A percentile compares a stretch with the other conserved stretches of the same genome.
phyloP scores from a whole-genome alignment of 805 yeast species.

The Saccharomyces cerevisiae region DNA sequence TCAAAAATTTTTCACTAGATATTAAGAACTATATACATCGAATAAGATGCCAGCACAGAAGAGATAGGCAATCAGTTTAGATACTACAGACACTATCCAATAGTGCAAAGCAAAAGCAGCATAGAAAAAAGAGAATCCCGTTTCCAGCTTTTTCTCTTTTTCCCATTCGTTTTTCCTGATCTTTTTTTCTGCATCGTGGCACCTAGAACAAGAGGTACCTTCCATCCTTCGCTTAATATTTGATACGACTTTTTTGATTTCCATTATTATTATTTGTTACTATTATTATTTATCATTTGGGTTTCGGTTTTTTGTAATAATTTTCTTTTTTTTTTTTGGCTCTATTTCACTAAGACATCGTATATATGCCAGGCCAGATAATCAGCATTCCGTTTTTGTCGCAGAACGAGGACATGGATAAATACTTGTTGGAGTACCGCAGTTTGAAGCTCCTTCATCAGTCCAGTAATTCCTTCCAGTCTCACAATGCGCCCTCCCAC shows the following conservation, averaged over 20 bases:
- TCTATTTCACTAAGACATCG: background rate
- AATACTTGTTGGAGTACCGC: conserved; percentile 22
- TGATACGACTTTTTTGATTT: background rate
- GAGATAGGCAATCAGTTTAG: background rate
- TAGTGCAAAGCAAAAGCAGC: background rate
- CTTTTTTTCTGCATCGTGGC: background rate
- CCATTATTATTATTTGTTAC: background rate
- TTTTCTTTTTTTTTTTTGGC: background rate
- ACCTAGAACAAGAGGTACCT: background rate
- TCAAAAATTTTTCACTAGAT: background rate
- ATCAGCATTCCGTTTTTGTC: conserved; percentile 28
- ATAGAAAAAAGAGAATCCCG: background rate
- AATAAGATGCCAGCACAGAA: background rate
- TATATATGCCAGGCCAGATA: conserved; percentile 25
- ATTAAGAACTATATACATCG: background rate
- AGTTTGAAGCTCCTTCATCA: conserved; percentile 17
- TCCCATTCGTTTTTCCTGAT: background rate
- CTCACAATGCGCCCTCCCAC: conserved; percentile 2
- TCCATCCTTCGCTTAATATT: background rate
- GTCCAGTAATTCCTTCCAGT: conserved; percentile 5
- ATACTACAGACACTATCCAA: background rate
- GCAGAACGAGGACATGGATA: conserved; percentile 30
- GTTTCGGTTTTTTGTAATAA: conserved; percentile 1
- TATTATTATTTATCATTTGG: background rate
- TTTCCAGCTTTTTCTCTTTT: background rate